Evolutionary conservation across 2,329 filamentous ascomycete species (phyloP).

Genomic region (Thyridium curvatum): DNA sequence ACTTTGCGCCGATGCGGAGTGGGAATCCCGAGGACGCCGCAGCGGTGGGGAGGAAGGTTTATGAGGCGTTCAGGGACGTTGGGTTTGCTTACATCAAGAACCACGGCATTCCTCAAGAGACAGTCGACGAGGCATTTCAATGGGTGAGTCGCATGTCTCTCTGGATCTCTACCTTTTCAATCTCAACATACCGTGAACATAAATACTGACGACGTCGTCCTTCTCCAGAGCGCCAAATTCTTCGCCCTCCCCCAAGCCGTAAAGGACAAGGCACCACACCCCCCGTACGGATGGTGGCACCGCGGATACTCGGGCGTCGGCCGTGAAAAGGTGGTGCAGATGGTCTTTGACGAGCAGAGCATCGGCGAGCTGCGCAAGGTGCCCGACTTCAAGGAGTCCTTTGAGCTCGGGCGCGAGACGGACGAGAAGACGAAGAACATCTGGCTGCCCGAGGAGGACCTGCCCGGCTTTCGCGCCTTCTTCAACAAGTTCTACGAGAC

Average conservation of each 20-base stretch:
- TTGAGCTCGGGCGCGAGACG: constrained; percentile 27
- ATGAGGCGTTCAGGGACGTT: constrained; percentile 20
- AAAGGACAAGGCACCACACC: constrained; percentile 23
- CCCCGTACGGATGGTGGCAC: constrained; percentile 25
- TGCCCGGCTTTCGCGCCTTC: constrained; percentile 28
- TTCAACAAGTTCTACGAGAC: constrained; percentile 21
- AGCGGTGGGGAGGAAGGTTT: constrained; percentile 6
- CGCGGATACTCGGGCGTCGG: constrained; percentile 27
- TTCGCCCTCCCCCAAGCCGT: constrained; percentile 21
- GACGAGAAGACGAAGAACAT: constrained; percentile 26
- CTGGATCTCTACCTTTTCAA: too few species aligned
- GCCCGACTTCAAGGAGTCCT: constrained; percentile 32
- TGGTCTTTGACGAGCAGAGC: constrained; percentile 21
- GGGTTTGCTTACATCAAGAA: constrained; percentile 28
- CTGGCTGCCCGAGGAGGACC: constrained; percentile 27
- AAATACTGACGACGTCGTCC: too few species aligned
- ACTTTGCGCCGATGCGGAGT: constrained; percentile 6
- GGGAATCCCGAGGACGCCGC: constrained; percentile 1
- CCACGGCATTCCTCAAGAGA: constrained; percentile 23
- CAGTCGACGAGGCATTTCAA: constrained; percentile 28
- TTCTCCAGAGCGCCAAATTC: constrained; percentile 18
- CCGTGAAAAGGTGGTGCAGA: constrained; percentile 26
- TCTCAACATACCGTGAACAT: too few species aligned
- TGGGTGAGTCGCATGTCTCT: constrained; percentile 13
- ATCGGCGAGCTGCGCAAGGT: constrained; percentile 16